Evolutionary conservation across 192 early-diverging fungal genomes (phyloP), one percentile per base, ranked within the genome.

Genomic region (Geosiphon pyriformis): DNA sequence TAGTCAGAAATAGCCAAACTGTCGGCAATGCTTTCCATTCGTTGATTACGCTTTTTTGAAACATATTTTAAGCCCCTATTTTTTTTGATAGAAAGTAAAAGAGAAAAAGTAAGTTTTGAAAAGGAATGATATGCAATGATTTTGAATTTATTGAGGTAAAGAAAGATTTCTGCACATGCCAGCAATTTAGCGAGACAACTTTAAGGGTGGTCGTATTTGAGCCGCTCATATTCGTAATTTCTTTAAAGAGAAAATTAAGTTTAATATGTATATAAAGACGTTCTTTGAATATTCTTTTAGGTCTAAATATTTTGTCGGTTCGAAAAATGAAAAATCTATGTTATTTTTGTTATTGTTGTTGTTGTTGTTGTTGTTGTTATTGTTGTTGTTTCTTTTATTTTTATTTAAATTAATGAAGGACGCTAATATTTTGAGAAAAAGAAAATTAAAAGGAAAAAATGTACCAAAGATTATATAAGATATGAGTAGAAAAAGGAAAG

Each of bases 101-200:
- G 20, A 26, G 17, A 4, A 29, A 68, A 3, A 59, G 32, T 17
- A 2, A 32, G 2, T 12, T n/a, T 1, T 20, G 34, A 18, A 15
- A 26, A 3, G n/a, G 3, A 23, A 22, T 56, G n/a, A 56, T 0
- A 20, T 55, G 4, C 15, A 10, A 10, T 42, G 15, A 10, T 6
- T 42, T 42, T 42, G 37, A 15, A 6, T 42, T 15, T 6, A 42
- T 6, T 56, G 17, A 67, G 1, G 37, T 6, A 18, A 56, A 20
- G 27, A 42, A 25, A 26, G 23, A 32, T 34, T 1, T 35, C n/a
- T n/a, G 29, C 4, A 2, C 37, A 59, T 79, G 77, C 82, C 82
- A 84, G 67, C 82, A 84, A 57, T 81, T 81, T 42, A 81, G 59
- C 11, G 80, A 68, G 6, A 81, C 51, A 10, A 81, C 80, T 34